A percentile compares a stretch with the other conserved stretches of the same genome.
phyloP scores from a whole-genome alignment of 2,329 filamentous ascomycete genomes.

The Cucurbitaria berberidis region DNA sequence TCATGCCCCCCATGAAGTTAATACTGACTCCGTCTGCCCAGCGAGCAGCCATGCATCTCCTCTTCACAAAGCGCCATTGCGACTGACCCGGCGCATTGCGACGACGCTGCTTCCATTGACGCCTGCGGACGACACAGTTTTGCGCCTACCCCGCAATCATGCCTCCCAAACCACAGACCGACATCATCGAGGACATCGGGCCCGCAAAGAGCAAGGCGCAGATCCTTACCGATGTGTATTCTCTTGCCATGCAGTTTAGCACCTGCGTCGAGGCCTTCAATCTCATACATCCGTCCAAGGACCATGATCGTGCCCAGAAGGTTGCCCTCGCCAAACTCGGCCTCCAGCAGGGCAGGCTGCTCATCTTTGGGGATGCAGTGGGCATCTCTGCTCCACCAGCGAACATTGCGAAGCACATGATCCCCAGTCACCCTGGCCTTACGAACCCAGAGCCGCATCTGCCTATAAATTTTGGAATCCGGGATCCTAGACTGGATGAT shows the following conservation, averaged over 20 bases:
- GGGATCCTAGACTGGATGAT: conserved; percentile 53
- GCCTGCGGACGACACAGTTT: neutral
- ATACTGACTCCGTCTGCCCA: conserved; percentile 14
- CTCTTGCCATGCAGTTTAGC: conserved; percentile 55
- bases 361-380: conserved; percentile 57
- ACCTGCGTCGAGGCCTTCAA: conserved; percentile 57
- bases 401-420: conserved; percentile 52
- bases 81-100: too few relatives aligned
- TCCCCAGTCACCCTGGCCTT: conserved; percentile 52
- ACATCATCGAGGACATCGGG: conserved; percentile 24
- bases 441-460: conserved; percentile 54
- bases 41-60: neutral
- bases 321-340: conserved; percentile 53
- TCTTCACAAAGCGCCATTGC: neutral
- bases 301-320: conserved; percentile 53
- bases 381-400: conserved; percentile 54
- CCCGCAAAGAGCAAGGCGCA: conserved; percentile 36
- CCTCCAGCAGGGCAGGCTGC: conserved; percentile 55
- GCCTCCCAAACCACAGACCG: conserved; percentile 19
- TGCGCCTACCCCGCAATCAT: conserved; percentile 33
- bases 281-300: conserved; percentile 52
- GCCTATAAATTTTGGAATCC: conserved; percentile 53
- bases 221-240: conserved; percentile 49
- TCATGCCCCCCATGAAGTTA: conserved; percentile 34
- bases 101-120: neutral